Conservation (phyloP, 805 yeast species). For the Ogataea naganishii region DNA sequence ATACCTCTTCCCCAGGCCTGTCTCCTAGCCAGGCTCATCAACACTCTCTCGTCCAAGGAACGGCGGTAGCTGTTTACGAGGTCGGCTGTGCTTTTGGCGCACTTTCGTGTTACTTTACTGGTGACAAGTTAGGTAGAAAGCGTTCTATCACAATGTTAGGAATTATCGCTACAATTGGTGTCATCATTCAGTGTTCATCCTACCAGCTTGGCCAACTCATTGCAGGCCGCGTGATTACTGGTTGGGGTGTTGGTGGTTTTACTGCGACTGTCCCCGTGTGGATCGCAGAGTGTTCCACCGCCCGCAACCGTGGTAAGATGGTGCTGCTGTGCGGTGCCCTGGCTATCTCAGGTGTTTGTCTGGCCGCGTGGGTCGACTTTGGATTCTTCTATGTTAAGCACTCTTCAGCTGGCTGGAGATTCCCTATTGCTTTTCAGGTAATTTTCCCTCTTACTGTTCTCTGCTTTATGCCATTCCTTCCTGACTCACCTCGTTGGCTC, state of each 20-base stretch:
- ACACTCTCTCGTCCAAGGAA: no score
- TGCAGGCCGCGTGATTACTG: conserved; percentile 48
- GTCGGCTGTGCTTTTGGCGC: conserved; percentile 45
- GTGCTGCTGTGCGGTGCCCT: conserved; percentile 51
- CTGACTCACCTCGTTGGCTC: conserved; percentile 46
- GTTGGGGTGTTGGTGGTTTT: conserved; percentile 47
- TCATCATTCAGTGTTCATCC: conserved; percentile 39
- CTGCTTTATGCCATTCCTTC: no score
- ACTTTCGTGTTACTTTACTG: conserved; percentile 35
- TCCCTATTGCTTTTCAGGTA: conserved; percentile 41
- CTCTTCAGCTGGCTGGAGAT: conserved; percentile 38
- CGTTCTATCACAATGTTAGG: conserved; percentile 36
- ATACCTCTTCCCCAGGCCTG: no score
- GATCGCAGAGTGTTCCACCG: conserved; percentile 45
- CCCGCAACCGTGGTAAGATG: conserved; percentile 43
- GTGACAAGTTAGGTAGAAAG: conserved; percentile 44
- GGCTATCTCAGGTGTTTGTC: conserved; percentile 43
- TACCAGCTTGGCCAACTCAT: conserved; percentile 38
- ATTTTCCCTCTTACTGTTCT: no score
- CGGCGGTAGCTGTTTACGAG: no score
- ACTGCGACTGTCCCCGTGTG: conserved; percentile 49
- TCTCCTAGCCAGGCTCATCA: no score
- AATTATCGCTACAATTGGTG: conserved; percentile 35
- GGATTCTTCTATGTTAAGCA: conserved; percentile 35
- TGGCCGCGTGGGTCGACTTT: conserved; percentile 40